A percentile compares a stretch with the other conserved stretches of the same genome.
Conservation (phyloP, 805 yeast species). For the Martiniozyma abietophila region DNA sequence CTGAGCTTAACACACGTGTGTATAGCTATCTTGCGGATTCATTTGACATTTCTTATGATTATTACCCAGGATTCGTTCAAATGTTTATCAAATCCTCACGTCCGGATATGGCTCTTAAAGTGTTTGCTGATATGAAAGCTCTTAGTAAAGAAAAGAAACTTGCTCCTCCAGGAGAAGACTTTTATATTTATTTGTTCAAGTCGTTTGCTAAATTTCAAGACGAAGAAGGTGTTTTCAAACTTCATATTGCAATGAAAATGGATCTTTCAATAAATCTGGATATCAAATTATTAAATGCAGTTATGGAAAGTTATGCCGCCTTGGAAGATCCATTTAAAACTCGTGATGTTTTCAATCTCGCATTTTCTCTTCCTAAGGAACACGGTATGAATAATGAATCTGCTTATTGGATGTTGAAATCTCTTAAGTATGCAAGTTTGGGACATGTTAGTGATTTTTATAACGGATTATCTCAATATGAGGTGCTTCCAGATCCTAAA, state of each 20-base stretch:
- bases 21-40: conserved; percentile 48
- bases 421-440: conserved; percentile 44
- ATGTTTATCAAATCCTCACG: conserved; percentile 45
- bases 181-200: conserved; percentile 51
- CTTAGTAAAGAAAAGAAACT: conserved; percentile 45
- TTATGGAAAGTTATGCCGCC: conserved; percentile 56
- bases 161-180: conserved; percentile 42
- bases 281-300: conserved; percentile 46
- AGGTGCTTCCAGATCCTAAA: conserved; percentile 41
- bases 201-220: conserved; percentile 51
- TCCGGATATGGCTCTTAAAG: conserved; percentile 51
- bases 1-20: conserved; percentile 44
- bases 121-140: conserved; percentile 52
- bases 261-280: conserved; percentile 50
- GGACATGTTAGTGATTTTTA: conserved; percentile 53
- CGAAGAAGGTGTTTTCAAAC: conserved; percentile 55
- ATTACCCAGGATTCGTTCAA: conserved; percentile 49
- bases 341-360: conserved; percentile 50
- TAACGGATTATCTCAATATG: conserved; percentile 45
- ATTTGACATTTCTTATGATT: conserved; percentile 48
- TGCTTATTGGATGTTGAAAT: conserved; percentile 55
- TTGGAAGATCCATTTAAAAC: conserved; percentile 48
- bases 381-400: conserved; percentile 56
- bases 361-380: conserved; percentile 41
- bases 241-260: conserved; percentile 56